These are phyloP conservation scores for Penicillium sp. DNA, from an alignment of 2,329 filamentous ascomycete genomes.

Conservation along the genomic window DNA sequence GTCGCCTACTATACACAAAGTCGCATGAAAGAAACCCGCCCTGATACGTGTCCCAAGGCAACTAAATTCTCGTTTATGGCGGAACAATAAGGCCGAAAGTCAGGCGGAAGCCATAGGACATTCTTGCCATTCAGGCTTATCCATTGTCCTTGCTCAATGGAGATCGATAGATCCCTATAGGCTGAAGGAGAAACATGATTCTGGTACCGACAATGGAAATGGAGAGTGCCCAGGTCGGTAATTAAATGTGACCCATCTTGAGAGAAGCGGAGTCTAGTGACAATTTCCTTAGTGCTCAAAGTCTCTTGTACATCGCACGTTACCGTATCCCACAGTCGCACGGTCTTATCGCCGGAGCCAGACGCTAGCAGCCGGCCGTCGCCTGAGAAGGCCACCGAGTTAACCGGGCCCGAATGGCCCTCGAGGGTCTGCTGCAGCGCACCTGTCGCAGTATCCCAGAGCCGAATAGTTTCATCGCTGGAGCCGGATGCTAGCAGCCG, in stretches of 20 bases:
- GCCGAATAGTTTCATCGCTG: constrained; percentile 3
- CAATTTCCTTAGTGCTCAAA: neutral
- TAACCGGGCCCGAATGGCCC: constrained; percentile 11
- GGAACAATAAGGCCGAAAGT: constrained; percentile 10
- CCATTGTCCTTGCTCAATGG: constrained; percentile 5
- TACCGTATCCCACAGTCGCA: constrained; percentile 1
- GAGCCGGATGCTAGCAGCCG: constrained; percentile 5
- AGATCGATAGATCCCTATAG: neutral
- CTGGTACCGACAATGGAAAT: constrained; percentile 1
- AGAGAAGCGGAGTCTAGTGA: neutral
- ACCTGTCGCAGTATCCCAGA: constrained; percentile 7
- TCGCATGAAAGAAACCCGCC: constrained; percentile 9
- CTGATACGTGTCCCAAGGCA: constrained; percentile 12
- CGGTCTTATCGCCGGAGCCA: neutral
- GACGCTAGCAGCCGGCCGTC: constrained; percentile 1
- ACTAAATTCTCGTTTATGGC: constrained; percentile 4
- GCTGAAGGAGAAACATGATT: constrained; percentile 2
- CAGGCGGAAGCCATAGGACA: constrained; percentile 14
- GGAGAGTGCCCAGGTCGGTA: neutral
- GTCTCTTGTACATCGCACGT: neutral
- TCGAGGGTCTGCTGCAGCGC: neutral
- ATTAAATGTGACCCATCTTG: neutral
- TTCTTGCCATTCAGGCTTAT: constrained; percentile 9
- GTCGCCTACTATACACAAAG: constrained; percentile 1
- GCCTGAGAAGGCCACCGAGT: constrained; percentile 4